These are phyloP conservation scores for Umbelopsis isabellina DNA, from an alignment of 192 early-diverging fungal species.

Conservation along the genomic window DNA sequence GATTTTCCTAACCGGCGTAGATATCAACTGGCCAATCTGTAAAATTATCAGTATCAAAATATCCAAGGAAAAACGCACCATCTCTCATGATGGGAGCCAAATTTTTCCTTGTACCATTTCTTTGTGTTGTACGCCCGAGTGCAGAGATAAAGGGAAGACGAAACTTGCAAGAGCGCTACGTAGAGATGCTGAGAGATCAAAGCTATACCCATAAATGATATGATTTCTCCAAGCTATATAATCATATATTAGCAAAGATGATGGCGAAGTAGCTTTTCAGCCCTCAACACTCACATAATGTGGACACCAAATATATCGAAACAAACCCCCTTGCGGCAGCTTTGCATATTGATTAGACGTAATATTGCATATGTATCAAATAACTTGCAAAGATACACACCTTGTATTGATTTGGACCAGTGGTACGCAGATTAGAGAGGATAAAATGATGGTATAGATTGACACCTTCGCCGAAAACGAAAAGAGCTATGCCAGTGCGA, in stretches of 20 bases:
- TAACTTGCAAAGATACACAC: not conserved
- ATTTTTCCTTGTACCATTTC: conserved; percentile 27
- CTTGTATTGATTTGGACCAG: conserved; percentile 25
- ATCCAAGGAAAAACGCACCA: conserved; percentile 27
- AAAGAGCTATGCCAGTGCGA: not conserved
- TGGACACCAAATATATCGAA: conserved; percentile 37
- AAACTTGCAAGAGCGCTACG: not conserved
- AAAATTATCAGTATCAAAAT: not conserved
- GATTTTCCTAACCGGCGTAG: too few species aligned
- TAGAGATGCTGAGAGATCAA: conserved; percentile 21
- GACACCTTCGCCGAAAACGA: conserved; percentile 27
- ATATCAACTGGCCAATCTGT: too few species aligned
- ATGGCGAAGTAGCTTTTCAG: not conserved
- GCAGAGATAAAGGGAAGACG: conserved; percentile 11
- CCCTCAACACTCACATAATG: conserved; percentile 29
- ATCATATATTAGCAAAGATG: not conserved
- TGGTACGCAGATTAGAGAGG: conserved; percentile 16
- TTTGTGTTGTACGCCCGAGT: conserved; percentile 27
- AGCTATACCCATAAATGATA: conserved; percentile 21
- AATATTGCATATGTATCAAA: not conserved
- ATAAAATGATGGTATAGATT: conserved; percentile 34
- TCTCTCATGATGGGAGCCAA: not conserved
- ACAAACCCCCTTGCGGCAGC: conserved; percentile 33
- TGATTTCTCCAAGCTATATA: conserved; percentile 33
- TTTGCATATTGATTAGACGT: not conserved